A percentile compares a stretch with the other conserved stretches of the same genome.
Evolutionary conservation across 768 basidiomycete genomes (phyloP).

Genomic region (Fistulinella prunicolor): DNA sequence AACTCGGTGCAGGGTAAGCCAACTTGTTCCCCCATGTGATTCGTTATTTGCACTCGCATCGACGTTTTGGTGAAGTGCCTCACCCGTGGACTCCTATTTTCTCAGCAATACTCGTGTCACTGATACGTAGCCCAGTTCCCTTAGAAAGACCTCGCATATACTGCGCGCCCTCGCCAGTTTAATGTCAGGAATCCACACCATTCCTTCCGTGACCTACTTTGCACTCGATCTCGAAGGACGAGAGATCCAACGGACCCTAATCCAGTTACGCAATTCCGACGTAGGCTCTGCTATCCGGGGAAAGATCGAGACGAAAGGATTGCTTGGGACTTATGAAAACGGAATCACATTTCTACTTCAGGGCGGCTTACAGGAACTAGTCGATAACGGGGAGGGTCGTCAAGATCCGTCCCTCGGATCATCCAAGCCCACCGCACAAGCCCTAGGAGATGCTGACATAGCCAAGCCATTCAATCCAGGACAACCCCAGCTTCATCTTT

Average conservation of each 20-base stretch:
- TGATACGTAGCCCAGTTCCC: conserved; percentile 48
- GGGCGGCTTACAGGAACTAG: conserved; percentile 22
- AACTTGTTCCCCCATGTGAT: background rate
- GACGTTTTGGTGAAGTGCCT: background rate
- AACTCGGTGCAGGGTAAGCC: conserved; percentile 91
- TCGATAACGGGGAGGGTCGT: conserved; percentile 6
- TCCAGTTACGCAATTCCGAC: conserved; percentile 58
- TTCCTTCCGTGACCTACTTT: conserved; percentile 72
- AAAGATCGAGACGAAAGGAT: conserved; percentile 77
- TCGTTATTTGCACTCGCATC: background rate
- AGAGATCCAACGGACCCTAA: conserved; percentile 80
- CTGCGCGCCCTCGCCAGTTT: conserved; percentile 65
- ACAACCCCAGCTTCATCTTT: conserved; percentile 64
- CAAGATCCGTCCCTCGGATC: conserved; percentile 42
- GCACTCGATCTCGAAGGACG: conserved; percentile 90
- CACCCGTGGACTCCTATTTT: background rate
- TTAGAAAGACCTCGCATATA: conserved; percentile 87
- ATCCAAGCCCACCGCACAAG: conserved; percentile 25
- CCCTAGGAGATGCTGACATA: background rate
- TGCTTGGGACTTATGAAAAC: conserved; percentile 90
- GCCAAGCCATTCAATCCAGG: conserved; percentile 47
- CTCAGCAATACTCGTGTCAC: background rate
- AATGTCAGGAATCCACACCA: conserved; percentile 34
- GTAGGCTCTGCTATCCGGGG: conserved; percentile 60
- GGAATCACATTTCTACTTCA: conserved; percentile 77